Base-by-base conservation (phyloP, 768 basidiomycete genomes). In the Suillus ampliporus region DNA sequence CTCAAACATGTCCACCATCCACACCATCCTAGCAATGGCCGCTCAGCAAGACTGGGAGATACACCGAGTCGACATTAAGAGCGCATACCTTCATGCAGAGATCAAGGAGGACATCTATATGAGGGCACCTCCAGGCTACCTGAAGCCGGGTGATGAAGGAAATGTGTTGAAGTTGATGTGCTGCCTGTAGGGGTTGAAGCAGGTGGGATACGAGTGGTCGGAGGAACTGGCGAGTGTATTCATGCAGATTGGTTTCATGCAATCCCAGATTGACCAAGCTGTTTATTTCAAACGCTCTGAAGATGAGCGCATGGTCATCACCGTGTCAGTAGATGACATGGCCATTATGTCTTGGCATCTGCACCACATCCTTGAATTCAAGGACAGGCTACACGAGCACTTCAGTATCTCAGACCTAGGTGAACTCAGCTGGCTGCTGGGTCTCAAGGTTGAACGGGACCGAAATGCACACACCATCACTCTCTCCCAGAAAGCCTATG, bases 121-220 rank as follows among this genome's bases (percentile, higher is more conserved):
- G 75, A 0, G 57, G 3, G 76, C 77, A 58, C 80, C 80, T 0
- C 65, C 67, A 0, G 72, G 75, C 0, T 79, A 72, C 54, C 19
- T 54, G 10, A 61, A 54, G 19, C 19, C 23, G 0, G 60, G 44
- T 7, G 43, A 71, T 2, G 72, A 75, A 26, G 60, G 71, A 17
- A 68, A 74, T 61, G 64, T 69, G 70, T 21, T 71, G 71, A 62
- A 57, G 59, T 10, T 67, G 78, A 1, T 47, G 61, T 1, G 65
- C 67, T 21, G 67, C 70, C 61, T 83, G 10, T 83, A 83, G 60
- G 77, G 83, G 1, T 71, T 82, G 6, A 76, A 76, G 21, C 78
- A 80, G 60, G 68, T 73, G 3, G 74, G 69, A 11, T 56, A 66
- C 14, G 53, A 71, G 43, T 81, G 78, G 78, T 74, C 74, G 43